A percentile compares a stretch with the other conserved stretches of the same genome.
Evolutionary conservation across 352 stramenopile species (phyloP).

Genomic region (Phytophthora sansomeana): DNA sequence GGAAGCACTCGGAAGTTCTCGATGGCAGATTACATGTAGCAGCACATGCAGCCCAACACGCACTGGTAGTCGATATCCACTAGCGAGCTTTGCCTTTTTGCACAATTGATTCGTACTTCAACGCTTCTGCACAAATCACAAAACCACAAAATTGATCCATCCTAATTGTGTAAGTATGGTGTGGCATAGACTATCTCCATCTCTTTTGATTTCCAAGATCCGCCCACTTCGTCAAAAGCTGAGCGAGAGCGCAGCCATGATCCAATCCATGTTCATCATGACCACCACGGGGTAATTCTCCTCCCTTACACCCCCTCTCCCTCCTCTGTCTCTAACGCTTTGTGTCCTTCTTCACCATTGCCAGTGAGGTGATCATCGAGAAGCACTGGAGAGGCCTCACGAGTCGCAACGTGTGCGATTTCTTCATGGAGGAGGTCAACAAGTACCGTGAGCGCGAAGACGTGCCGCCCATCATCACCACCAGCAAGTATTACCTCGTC

Average conservation of each 20-base stretch:
- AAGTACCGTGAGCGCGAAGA: conserved; percentile 91
- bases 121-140: conserved; percentile 10
- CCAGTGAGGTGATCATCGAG: conserved; percentile 97
- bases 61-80: background rate
- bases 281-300: conserved; percentile 83
- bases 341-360: background rate
- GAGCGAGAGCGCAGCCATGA: conserved; percentile 73
- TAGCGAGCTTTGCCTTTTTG: conserved; percentile 20
- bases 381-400: conserved; percentile 98
- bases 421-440: conserved; percentile 98
- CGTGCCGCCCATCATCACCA: conserved; percentile 89
- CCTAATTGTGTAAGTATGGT: conserved; percentile 16
- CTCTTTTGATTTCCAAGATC: conserved; percentile 37
- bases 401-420: conserved; percentile 96
- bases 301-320: background rate
- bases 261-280: conserved; percentile 98
- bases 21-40: conserved; percentile 13
- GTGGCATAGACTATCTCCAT: conserved; percentile 9
- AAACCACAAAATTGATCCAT: background rate
- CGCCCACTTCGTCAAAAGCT: background rate
- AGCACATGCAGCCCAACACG: conserved; percentile 7
- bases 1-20: conserved; percentile 12
- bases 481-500: conserved; percentile 92
- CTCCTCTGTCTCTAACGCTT: conserved; percentile 19
- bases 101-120: conserved; percentile 16